Conservation (phyloP, 306 rosid genomes). For the Castanea crenata region DNA sequence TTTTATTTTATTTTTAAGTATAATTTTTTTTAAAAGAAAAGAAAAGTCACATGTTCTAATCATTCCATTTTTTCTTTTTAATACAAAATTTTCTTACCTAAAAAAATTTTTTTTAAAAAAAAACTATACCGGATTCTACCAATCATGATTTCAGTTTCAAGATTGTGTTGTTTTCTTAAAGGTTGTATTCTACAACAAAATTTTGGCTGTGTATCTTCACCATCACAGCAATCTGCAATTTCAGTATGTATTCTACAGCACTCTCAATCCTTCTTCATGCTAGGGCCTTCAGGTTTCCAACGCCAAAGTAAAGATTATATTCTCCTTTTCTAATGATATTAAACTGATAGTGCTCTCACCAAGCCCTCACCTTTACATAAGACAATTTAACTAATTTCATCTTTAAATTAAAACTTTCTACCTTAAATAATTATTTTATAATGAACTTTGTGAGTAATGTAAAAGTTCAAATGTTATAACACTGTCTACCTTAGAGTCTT, state of each 20-base stretch:
- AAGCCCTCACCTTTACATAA: not conserved
- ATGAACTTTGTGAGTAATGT: not conserved
- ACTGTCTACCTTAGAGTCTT: too few relatives aligned
- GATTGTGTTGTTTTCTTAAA: not conserved
- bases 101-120: too few relatives aligned
- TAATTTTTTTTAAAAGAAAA: not conserved
- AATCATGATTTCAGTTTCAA: not conserved
- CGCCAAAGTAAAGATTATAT: not conserved
- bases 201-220: not conserved
- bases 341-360: not conserved
- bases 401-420: not conserved
- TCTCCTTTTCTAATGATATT: not conserved
- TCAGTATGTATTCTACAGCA: not conserved
- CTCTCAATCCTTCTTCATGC: not conserved
- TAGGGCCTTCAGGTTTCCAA: not conserved
- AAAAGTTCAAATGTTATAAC: not conserved
- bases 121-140: not conserved
- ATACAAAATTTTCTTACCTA: too few relatives aligned
- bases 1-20: not conserved
- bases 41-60: not conserved
- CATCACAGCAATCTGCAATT: not conserved
- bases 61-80: too few relatives aligned
- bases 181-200: not conserved
- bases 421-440: not conserved
- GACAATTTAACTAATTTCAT: not conserved